These are phyloP conservation scores for Picochlorum sp. DNA, from an alignment of 139 green algal genomes.

Conservation along the genomic window DNA sequence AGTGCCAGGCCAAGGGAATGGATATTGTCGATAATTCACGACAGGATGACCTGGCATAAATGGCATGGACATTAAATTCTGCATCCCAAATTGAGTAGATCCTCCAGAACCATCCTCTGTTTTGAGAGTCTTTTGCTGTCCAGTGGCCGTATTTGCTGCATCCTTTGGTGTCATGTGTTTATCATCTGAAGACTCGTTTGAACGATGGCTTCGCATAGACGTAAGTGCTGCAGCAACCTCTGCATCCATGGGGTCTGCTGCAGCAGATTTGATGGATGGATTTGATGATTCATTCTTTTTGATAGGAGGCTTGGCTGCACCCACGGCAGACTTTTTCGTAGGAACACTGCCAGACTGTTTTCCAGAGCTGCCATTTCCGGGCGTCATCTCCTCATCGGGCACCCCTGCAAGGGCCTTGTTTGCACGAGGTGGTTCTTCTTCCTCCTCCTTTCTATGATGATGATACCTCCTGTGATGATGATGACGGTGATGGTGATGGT, in stretches of 20 bases:
- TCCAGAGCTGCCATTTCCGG: too few relatives aligned
- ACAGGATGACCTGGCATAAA: background rate
- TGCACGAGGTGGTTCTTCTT: too few relatives aligned
- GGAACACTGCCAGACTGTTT: too few relatives aligned
- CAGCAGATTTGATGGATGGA: background rate
- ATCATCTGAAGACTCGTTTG: background rate
- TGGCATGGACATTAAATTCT: background rate
- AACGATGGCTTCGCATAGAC: slow-evolving; percentile 12
- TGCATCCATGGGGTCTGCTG: slow-evolving; percentile 10
- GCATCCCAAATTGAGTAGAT: background rate
- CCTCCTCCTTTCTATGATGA: too few relatives aligned
- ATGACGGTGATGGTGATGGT: slow-evolving; percentile 4
- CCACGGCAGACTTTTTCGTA: background rate
- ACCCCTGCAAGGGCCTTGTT: too few relatives aligned
- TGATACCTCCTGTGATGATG: background rate
- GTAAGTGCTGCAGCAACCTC: slow-evolving; percentile 23
- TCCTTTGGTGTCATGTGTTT: too few relatives aligned
- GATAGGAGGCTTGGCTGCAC: background rate
- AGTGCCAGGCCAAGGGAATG: background rate
- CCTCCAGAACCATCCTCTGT: background rate
- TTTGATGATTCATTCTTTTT: background rate
- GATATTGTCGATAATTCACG: background rate
- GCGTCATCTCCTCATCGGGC: too few relatives aligned
- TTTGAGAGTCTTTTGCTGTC: too few relatives aligned
- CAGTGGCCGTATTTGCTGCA: too few relatives aligned